phyloP scores from a whole-genome alignment of 108 stramenopile species.

The Heterococcus sp. region DNA sequence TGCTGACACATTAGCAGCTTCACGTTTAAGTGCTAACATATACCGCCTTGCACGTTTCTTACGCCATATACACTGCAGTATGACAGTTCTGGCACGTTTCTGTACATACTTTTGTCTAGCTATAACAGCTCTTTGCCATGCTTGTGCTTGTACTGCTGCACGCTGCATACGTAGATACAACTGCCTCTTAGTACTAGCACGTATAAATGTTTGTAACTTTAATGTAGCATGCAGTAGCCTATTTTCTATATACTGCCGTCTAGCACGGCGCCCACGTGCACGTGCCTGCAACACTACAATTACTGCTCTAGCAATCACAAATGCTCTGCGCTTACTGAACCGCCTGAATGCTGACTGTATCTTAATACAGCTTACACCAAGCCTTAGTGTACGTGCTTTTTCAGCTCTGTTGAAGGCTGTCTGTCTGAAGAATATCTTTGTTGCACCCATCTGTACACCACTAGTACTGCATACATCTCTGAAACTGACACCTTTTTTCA shows the following conservation, averaged over 20 bases:
- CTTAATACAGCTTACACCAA: conserved; percentile 10
- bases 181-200: background rate
- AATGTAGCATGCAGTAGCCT: background rate
- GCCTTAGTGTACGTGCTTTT: conserved; percentile 14
- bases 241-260: background rate
- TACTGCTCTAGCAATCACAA: background rate
- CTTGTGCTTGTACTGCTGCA: background rate
- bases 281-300: background rate
- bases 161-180: background rate
- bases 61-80: background rate
- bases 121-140: background rate
- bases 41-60: background rate
- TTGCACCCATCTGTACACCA: conserved; percentile 32
- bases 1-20: background rate
- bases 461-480: background rate
- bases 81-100: background rate
- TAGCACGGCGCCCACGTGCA: background rate
- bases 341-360: conserved; percentile 17
- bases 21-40: background rate
- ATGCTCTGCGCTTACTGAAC: background rate
- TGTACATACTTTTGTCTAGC: background rate
- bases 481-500: background rate
- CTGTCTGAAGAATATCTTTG: conserved; percentile 61
- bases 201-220: background rate
- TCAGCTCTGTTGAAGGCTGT: conserved; percentile 44